Base-by-base conservation (phyloP, 257 asterid genomes). In the Fraxinus americana region DNA sequence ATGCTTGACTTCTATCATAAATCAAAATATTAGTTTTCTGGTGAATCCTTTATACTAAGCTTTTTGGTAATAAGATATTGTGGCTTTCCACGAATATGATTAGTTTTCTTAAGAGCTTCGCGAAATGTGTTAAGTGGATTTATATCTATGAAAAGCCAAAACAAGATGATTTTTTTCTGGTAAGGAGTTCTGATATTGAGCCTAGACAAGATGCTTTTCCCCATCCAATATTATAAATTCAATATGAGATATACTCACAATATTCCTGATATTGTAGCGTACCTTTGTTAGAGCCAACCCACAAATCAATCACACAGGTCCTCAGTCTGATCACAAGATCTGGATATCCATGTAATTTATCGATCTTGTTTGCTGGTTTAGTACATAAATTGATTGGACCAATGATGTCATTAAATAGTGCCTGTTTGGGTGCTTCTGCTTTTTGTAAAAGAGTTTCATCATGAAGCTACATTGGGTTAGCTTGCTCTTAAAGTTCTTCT, bases 1-100 rank as follows among this genome's bases (percentile, higher is more conserved):
- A 36, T 45, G 12, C n/a, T 35, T 25, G 57, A 73, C 68, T 32
- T 65, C 35, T 78, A 30, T 75, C 41, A 39, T 54, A 45, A 75
- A 70, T 27, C 16, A 36, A 73, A 67, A 30, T 70, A 3, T 30
- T 70, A 10, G 70, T 36, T 70, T 75, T 70, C 48, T 61, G 52
- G 41, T 36, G 73, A 45, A 39, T 71, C 4, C 43, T 59, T 25
- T 21, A 16, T 59, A 29, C n/a, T 68, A 43, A 36, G 21, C 71
- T 34, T 29, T 19, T 29, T 71, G 14, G 10, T 11, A 27, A 36
- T 67, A 45, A 68, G 39, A 27, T 66, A 68, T 43, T 45, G n/a
- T 34, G 19, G 48, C 50, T 59, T 38, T 74, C 48, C 50, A 73
- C 12, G 32, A 68, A 43, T 7, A 11, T 23, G 69, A 48, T 32